These are phyloP conservation scores for Fusarium ramigenum DNA, from an alignment of 2,329 filamentous ascomycete species.

Conservation along the genomic window DNA sequence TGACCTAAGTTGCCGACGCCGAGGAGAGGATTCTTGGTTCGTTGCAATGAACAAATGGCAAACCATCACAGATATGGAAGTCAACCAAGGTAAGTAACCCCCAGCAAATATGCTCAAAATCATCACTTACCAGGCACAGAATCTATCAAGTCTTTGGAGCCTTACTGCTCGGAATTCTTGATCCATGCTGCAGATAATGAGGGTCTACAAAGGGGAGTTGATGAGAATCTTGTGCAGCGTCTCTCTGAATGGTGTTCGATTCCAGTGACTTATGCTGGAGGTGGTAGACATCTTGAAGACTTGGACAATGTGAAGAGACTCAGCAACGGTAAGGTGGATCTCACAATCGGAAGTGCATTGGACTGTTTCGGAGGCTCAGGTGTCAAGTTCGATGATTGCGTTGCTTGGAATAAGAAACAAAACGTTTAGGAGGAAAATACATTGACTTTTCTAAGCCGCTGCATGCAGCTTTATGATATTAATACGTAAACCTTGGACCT, in stretches of 20 bases:
- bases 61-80: constrained; percentile 94
- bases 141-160: constrained; percentile 81
- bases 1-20: constrained; percentile 88
- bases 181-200: constrained; percentile 98
- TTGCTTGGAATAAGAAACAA: constrained; percentile 79
- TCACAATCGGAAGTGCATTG: constrained; percentile 95
- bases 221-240: constrained; percentile 80
- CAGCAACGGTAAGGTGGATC: constrained; percentile 83
- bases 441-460: background rate
- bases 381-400: constrained; percentile 88
- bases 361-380: constrained; percentile 94
- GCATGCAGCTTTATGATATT: background rate
- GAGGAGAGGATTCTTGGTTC: constrained; percentile 79
- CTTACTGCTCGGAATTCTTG: constrained; percentile 95
- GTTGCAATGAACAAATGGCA: constrained; percentile 99
- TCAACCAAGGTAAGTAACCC: constrained; percentile 74
- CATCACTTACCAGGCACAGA: constrained; percentile 59
- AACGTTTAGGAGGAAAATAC: constrained; percentile 17
- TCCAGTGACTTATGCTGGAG: constrained; percentile 95
- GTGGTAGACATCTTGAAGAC: constrained; percentile 84
- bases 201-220: constrained; percentile 89
- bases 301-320: constrained; percentile 82
- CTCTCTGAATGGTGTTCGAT: constrained; percentile 88
- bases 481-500: background rate
- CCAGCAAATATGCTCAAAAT: background rate